Conservation (phyloP, 345 rosid genomes). For the Streptanthus diversifolius region DNA sequence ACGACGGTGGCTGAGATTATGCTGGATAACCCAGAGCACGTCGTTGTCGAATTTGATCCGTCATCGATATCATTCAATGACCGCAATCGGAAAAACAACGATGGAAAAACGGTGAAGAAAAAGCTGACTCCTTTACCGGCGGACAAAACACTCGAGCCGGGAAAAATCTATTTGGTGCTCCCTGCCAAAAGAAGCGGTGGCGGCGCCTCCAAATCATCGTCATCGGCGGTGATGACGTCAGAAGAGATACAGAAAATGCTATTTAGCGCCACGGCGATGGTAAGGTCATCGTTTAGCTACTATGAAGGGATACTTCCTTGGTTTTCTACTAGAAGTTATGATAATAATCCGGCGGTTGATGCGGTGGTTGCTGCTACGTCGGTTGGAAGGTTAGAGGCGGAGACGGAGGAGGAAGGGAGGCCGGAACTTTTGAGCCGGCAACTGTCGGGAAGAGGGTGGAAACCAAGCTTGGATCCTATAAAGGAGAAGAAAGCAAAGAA, state of each 20-base stretch:
- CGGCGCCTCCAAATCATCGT: constrained; percentile 25
- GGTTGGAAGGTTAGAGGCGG: constrained; percentile 24
- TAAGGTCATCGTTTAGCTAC: constrained; percentile 38
- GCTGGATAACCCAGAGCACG: constrained; percentile 71
- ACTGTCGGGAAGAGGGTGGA: constrained; percentile 78
- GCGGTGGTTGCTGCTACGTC: constrained; percentile 35
- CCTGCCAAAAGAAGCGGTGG: constrained; percentile 43
- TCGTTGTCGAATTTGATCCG: constrained; percentile 62
- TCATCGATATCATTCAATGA: constrained; percentile 28
- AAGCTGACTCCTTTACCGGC: constrained; percentile 67
- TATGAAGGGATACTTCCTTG: constrained; percentile 49
- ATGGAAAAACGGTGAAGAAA: constrained; percentile 24
- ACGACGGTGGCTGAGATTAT: constrained; percentile 77
- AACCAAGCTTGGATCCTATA: constrained; percentile 73
- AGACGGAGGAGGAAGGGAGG: constrained; percentile 40
- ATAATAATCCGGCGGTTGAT: constrained; percentile 31
- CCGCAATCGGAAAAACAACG: not conserved
- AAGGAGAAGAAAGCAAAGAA: constrained; percentile 56
- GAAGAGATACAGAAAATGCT: constrained; percentile 52
- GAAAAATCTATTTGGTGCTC: constrained; percentile 58
- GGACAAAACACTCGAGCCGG: constrained; percentile 53
- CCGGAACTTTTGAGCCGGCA: constrained; percentile 56
- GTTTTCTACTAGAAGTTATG: constrained; percentile 33
- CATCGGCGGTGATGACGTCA: constrained; percentile 31
- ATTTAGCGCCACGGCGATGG: constrained; percentile 42